These are phyloP conservation scores for Diaporthe helianthi DNA, from an alignment of 2,329 filamentous ascomycete genomes.

Conservation along the genomic window DNA sequence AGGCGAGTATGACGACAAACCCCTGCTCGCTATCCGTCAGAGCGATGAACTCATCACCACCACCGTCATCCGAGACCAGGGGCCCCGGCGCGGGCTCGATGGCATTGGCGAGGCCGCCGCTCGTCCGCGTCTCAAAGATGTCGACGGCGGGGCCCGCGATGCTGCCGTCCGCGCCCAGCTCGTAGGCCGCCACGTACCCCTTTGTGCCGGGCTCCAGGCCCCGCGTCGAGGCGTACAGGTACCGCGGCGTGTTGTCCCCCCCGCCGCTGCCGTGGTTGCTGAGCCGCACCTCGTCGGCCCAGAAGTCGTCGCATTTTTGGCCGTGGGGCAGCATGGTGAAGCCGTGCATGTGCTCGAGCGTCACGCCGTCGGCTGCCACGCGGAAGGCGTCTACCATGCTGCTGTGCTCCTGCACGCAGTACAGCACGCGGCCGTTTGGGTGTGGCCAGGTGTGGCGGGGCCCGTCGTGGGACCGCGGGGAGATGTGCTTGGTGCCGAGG, in stretches of 20 bases:
- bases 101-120: slow-evolving; percentile 37
- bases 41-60: slow-evolving; percentile 34
- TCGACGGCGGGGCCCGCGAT: slow-evolving; percentile 29
- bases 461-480: slow-evolving; percentile 34
- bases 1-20: slow-evolving; percentile 33
- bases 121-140: slow-evolving; percentile 36
- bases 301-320: slow-evolving; percentile 24
- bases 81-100: slow-evolving; percentile 36
- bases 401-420: slow-evolving; percentile 38
- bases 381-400: slow-evolving; percentile 37
- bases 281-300: slow-evolving; percentile 37
- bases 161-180: slow-evolving; percentile 29
- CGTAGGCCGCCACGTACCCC: slow-evolving; percentile 36
- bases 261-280: slow-evolving; percentile 11
- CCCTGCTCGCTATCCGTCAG: slow-evolving; percentile 35
- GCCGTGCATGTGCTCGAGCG: slow-evolving; percentile 33
- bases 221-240: slow-evolving; percentile 35
- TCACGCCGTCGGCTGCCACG: slow-evolving; percentile 22
- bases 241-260: slow-evolving; percentile 2
- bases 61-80: neutral
- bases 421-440: slow-evolving; percentile 35
- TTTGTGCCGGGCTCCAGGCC: slow-evolving; percentile 32
- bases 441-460: slow-evolving; percentile 37
- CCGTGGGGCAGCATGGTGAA: slow-evolving; percentile 28
- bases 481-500: slow-evolving; percentile 25